Evolutionary conservation across 2,329 filamentous ascomycete species (phyloP), one percentile per base, ranked within the genome.

Genomic region (Clonostachys byssicola): DNA sequence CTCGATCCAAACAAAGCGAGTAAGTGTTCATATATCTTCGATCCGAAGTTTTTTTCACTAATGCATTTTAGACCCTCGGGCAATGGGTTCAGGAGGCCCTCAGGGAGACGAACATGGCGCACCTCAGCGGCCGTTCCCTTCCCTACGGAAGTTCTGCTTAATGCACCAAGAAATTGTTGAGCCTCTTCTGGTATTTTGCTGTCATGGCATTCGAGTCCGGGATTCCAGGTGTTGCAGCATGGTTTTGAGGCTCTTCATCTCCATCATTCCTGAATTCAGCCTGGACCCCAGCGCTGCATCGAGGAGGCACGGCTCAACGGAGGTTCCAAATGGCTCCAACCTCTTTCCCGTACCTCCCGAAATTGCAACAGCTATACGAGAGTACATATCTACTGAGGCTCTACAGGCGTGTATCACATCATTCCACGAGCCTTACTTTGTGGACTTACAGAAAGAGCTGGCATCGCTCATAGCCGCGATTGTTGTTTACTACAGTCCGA

Each of bases 391-490:
- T 45, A 83, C 84, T 6, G 88, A 96, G 54, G 89, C 97, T 3
- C 79, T 99, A 44, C 89, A 92, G 70, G 90, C 91, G 0, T 92
- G 88, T 59, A 89, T 96, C 62, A 89, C 86, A 2, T 95, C 89
- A 3, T 82, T 99, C 44, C 89, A 97, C 67, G 94, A 99, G 55
- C 86, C 90, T 0, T 96, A 97, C 66, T 99, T 97, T 66, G 92
- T 96, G 34, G 94, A 99, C 56, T 81, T 95, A 52, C 94, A 99
- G 60, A 92, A 92, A 62, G 92, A 99, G 45, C 77, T 99, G 18
- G 92, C 91, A 1, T 81, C 85, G 18, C 75, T 97, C 36, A 96
- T 99, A 51, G 92, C 92, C 0, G 81, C 85, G 5, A 94, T 97
- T 51, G 76, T 96, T 56, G 78, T 86, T 9, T 80, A 88, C 51